Evolutionary conservation across 2,329 filamentous ascomycete species (phyloP), one percentile per base, ranked within the genome.

Genomic region (Diplodia sapinea): DNA sequence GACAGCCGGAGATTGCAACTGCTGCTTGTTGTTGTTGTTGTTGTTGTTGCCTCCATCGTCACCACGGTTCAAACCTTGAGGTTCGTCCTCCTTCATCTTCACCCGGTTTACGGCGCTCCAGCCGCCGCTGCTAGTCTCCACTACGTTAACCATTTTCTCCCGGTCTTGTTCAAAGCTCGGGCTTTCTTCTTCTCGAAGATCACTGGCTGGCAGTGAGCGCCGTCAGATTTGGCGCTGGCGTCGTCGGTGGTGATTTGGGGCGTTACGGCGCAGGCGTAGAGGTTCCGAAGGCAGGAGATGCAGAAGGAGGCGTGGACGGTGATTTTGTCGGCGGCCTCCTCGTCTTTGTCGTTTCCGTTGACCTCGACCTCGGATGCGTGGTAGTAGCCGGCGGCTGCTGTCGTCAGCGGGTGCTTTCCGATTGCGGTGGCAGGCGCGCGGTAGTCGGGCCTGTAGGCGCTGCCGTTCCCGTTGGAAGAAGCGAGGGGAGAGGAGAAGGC

Each of bases 201-300:
- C 17, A 8, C n/a, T 3, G 8, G 43, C n/a, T 20, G n/a, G 17
- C 8, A 47, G 43, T 12, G 36, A 13, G 20, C 43, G 43, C n/a
- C 43, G 43, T n/a, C 43, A 2, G 26, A 17, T 8, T 36, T 31
- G 51, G 4, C 9, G 52, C 17, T n/a, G 52, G 15, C 6, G 31
- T 3, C 31, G 31, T n/a, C 31, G 31, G 54, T 31, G 33, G 17
- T 23, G 11, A 6, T 13, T 1, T 26, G 11, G 33, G 54, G 54
- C 11, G 26, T 29, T 1, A 33, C 57, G 26, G 40, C 17, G 57
- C 40, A 4, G 57, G 17, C 57, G 57, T 50, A 49, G 57, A 62
- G 57, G 57, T 50, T 29, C 17, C 57, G 57, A 11, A 62, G 40
- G 57, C 57, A 62, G 57, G 38, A 15, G 40, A 62, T 50, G 57